Percentiles rank a stretch among this genome's conserved stretches.
These are phyloP conservation scores for Fragosphaeria purpurea DNA, from an alignment of 2,329 filamentous ascomycete genomes.

Conservation along the genomic window DNA sequence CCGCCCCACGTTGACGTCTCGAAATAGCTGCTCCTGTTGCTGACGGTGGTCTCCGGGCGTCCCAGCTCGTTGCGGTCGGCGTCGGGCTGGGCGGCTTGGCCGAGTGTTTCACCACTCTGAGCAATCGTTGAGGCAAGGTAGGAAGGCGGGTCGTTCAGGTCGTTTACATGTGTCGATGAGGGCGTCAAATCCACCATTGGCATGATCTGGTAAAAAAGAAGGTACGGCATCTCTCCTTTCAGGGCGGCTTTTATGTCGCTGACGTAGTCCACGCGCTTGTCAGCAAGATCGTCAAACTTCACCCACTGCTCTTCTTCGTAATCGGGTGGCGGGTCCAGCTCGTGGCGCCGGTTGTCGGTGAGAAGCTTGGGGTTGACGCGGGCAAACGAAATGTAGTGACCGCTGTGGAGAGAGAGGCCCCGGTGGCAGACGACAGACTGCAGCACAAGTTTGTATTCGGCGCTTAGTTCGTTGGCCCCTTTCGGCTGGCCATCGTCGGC, in stretches of 20 bases:
- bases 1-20: conserved; percentile 26
- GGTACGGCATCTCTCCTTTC: conserved; percentile 81
- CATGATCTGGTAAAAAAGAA: conserved; percentile 90
- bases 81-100: conserved; percentile 2
- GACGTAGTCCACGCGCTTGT: conserved; percentile 62
- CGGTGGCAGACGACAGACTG: conserved; percentile 91
- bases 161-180: conserved; percentile 36
- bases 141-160: conserved; percentile 45
- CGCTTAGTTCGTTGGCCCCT: conserved; percentile 53
- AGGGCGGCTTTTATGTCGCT: conserved; percentile 69
- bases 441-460: conserved; percentile 87
- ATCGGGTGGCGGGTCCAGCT: conserved; percentile 48
- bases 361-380: conserved; percentile 57
- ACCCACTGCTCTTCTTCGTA: conserved; percentile 75
- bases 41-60: conserved; percentile 13
- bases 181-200: conserved; percentile 63
- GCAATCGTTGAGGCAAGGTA: conserved; percentile 43
- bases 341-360: conserved; percentile 48
- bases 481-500: conserved; percentile 61
- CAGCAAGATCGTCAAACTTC: conserved; percentile 76
- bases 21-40: conserved; percentile 34
- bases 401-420: conserved; percentile 73
- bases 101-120: conserved; percentile 15
- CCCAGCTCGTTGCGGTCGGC: conserved; percentile 9
- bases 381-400: conserved; percentile 83